phyloP scores from a whole-genome alignment of 2,329 filamentous ascomycete species.

The Exophiala sp. region DNA sequence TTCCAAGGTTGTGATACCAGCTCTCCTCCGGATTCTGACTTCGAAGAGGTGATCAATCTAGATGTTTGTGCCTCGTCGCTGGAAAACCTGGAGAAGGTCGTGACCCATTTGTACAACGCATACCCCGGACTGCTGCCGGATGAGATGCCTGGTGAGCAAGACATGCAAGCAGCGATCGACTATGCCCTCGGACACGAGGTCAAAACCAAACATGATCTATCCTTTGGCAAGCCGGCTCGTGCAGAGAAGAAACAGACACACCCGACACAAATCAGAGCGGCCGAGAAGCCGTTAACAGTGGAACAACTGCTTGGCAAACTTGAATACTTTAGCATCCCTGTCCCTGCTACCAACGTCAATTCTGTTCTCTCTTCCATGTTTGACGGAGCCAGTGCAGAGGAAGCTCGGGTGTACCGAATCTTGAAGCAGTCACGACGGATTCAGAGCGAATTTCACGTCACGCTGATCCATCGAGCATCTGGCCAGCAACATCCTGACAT shows the following conservation, averaged over 20 bases:
- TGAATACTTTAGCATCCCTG: slow-evolving; percentile 60
- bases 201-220: slow-evolving; percentile 67
- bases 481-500: slow-evolving; percentile 57
- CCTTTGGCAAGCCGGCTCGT: slow-evolving; percentile 50
- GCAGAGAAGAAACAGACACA: slow-evolving; percentile 35
- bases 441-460: slow-evolving; percentile 86
- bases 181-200: slow-evolving; percentile 67
- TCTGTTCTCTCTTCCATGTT: slow-evolving; percentile 66
- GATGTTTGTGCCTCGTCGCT: slow-evolving; percentile 72
- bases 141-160: slow-evolving; percentile 62
- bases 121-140: slow-evolving; percentile 70
- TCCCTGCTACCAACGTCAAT: slow-evolving; percentile 49
- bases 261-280: slow-evolving; percentile 8
- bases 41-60: slow-evolving; percentile 79
- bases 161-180: slow-evolving; percentile 74
- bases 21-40: slow-evolving; percentile 66
- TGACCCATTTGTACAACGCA: slow-evolving; percentile 63
- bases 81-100: slow-evolving; percentile 73
- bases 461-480: slow-evolving; percentile 73
- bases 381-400: slow-evolving; percentile 47
- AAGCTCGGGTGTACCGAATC: slow-evolving; percentile 65
- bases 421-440: slow-evolving; percentile 68
- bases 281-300: slow-evolving; percentile 24
- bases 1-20: slow-evolving; percentile 71
- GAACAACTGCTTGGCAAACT: slow-evolving; percentile 39